Percentiles rank a stretch among this genome's conserved stretches.
Evolutionary conservation across 768 basidiomycete species (phyloP).

Genomic region (Calocybe cyanea): DNA sequence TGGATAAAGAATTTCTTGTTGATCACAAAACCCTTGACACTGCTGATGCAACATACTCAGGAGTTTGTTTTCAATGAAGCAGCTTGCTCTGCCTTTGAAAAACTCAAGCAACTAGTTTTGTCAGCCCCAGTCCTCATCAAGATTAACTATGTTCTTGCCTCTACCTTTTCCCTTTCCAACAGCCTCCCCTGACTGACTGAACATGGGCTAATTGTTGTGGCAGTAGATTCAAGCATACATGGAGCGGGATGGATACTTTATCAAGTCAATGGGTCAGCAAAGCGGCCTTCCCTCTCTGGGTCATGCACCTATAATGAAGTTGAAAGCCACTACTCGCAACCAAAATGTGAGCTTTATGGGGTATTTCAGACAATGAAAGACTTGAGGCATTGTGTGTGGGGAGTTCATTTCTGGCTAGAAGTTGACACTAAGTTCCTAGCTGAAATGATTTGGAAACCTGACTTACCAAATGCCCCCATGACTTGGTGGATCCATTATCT

Average conservation of each 20-base stretch:
- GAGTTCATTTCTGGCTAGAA: constrained; percentile 27
- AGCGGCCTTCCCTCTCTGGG: constrained; percentile 23
- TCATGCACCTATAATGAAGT: constrained; percentile 30
- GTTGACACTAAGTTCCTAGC: constrained; percentile 32
- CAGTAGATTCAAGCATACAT: constrained; percentile 27
- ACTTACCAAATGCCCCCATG: constrained; percentile 31
- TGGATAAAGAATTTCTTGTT: constrained; percentile 22
- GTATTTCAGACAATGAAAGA: constrained; percentile 28
- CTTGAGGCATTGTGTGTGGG: constrained; percentile 25
- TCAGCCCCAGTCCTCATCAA: constrained; percentile 23
- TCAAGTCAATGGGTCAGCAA: constrained; percentile 21
- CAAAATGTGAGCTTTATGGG: constrained; percentile 35
- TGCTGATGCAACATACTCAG: constrained; percentile 1
- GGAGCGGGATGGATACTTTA: constrained; percentile 32
- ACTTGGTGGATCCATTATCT: constrained; percentile 35
- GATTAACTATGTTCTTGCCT: constrained; percentile 27
- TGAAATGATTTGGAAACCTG: constrained; percentile 32
- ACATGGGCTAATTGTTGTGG: constrained; percentile 22
- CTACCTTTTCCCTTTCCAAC: neutral
- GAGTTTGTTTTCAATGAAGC: constrained; percentile 24
- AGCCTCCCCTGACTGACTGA: neutral
- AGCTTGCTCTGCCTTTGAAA: constrained; percentile 20
- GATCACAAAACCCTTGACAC: constrained; percentile 21
- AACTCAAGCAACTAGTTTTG: constrained; percentile 18
- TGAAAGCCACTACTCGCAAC: constrained; percentile 30